Base-by-base conservation (phyloP, 139 green algal genomes). In the Tetratostichococcus sp. region DNA sequence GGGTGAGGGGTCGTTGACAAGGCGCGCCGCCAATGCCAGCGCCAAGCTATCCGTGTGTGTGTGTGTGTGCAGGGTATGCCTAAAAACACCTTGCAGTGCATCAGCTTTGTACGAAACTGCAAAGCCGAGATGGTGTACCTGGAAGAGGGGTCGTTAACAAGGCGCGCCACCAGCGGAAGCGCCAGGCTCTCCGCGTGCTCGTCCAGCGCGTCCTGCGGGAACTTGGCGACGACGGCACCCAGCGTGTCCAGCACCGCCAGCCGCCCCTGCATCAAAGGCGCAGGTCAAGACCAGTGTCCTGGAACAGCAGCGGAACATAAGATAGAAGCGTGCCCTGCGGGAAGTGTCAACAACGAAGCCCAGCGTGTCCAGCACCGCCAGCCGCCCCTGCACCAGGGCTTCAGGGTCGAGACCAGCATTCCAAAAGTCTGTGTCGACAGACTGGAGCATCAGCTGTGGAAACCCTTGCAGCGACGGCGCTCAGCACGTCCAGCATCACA, bases 141-240 rank as follows among this genome's bases (percentile, higher is more conserved):
- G 72, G 84, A 72, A 30, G 83, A 83, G 5, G 81, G 43, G 62
- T 98, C 94, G 39, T 87, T 91, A 22, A 92, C 93, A 5, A 97
- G 81, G 21, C 91, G 86, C 5, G 87, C 79, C 5, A 96, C 89
- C 28, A 98, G 83, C 4, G 93, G 90, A 74, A 98, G 74, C 75
- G 96, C 91, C 28, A 96, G 76, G 59, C 91, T 67, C 62, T 89
- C 80, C 0, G 80, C 79, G 68, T 91, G 87, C 26, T 77, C 66
- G 25, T 86, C 80, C n/a, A 95, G 71, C 65, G 94, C 71, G 35
- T 77, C 58, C 0, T 78, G 50, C 0, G 94, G 94, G 81, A 98
- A 97, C 83, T 95, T 95, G 35, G 65, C n/a, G 0, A 94, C 77
- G 34, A 97, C 67, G 25, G 34, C 84, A 30, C 79, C 43, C 69